Conservation (phyloP, 495 filamentous ascomycete genomes). For the Aspergillus kassunensis region DNA sequence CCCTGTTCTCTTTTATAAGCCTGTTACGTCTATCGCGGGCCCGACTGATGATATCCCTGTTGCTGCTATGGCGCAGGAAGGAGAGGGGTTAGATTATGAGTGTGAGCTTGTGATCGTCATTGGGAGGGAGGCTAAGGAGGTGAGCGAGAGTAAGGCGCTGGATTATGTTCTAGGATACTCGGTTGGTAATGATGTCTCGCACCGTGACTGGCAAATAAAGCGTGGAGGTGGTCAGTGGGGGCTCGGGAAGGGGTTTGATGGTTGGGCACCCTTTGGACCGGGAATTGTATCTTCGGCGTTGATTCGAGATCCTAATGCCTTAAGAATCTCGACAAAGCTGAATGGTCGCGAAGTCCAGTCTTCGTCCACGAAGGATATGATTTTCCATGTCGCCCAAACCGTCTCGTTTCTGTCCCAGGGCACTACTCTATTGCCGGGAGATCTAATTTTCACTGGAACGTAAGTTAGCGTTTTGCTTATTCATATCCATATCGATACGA, state of each 20-base stretch:
- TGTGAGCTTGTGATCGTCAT: conserved; percentile 79
- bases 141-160: conserved; percentile 62
- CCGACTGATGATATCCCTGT: conserved; percentile 69
- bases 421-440: conserved; percentile 72
- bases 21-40: conserved; percentile 64
- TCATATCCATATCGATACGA: background rate
- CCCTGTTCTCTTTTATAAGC: conserved; percentile 83
- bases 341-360: conserved; percentile 73
- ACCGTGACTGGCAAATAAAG: conserved; percentile 80
- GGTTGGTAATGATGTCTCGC: conserved; percentile 78
- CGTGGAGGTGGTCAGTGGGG: conserved; percentile 78
- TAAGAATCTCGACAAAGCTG: conserved; percentile 63
- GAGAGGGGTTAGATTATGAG: conserved; percentile 73
- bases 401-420: conserved; percentile 73
- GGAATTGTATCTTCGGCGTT: conserved; percentile 67
- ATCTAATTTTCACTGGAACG: conserved; percentile 85
- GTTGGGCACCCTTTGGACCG: conserved; percentile 84
- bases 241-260: conserved; percentile 81
- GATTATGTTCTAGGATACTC: conserved; percentile 77
- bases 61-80: conserved; percentile 52
- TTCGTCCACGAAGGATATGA: conserved; percentile 73
- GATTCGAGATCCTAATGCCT: conserved; percentile 64
- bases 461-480: conserved; percentile 37
- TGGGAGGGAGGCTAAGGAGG: conserved; percentile 64
- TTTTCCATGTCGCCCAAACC: conserved; percentile 71